Base-by-base conservation (phyloP, 2,329 filamentous ascomycete genomes). In the Penicillium sp. region DNA sequence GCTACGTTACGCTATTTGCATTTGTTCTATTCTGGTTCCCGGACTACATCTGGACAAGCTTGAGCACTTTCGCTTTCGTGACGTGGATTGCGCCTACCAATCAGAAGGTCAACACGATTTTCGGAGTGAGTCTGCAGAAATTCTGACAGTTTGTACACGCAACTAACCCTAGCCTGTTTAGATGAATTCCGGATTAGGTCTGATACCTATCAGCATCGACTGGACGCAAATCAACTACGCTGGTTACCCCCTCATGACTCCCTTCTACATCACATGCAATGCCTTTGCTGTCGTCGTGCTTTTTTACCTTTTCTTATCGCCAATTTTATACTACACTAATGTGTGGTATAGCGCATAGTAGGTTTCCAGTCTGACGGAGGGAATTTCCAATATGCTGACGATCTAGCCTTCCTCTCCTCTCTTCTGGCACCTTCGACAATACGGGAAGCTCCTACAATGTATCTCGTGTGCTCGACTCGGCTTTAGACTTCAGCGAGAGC, bases 241-340 rank as follows among this genome's bases (percentile, higher is more conserved):
- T 9, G 67, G 66, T 4, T 56, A 31, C 29, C 71, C 71, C 8
- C 59, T 74, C 2, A 66, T 66, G 29, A 67, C 65, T 7, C 73
- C 73, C 1, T 71, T 68, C 54, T 82, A 84, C 66, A 66, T 66
- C 35, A 83, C 84, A 57, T 83, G 85, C 57, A 78, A 78, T 64
- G 86, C 86, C 60, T 82, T 82, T 23, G 67, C 84, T 21, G 70
- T 83, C 33, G 76, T 85, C 48, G 60, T 85, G 29, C 60, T 85
- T 57, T 86, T 86, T 69, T 80, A 81, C 66, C 69, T 84, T 57
- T 66, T 81, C 59, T 69, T 72, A 10, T 76, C 74, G 0, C 78
- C 78, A 0, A 82, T 82, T 31, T 73, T 86, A 33, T 83, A 86
- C 68, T 86, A 84, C 64, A 79, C 75, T n/a, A 82, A 82, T 50